Evolutionary conservation across 495 filamentous ascomycete genomes (phyloP).

Genomic region (Neurospora tetraspora): DNA sequence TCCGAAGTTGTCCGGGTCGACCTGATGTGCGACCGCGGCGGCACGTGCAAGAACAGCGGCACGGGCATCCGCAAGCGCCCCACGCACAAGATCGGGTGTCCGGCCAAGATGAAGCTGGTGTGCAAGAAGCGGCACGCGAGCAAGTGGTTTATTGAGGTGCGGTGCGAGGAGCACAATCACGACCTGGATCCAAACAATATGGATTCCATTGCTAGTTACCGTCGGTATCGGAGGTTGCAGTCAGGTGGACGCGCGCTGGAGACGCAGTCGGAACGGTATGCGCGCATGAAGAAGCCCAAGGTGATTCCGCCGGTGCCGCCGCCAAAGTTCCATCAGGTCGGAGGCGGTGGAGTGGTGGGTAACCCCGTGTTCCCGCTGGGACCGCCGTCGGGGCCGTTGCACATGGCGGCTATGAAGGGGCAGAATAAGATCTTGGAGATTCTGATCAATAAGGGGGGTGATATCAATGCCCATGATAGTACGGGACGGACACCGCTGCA

Average conservation of each 20-base stretch:
- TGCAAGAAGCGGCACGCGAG: constrained; percentile 13
- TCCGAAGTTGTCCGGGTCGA: constrained; percentile 16
- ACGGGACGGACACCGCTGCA: constrained; percentile 23
- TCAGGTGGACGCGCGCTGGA: constrained; percentile 5
- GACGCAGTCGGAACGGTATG: constrained; percentile 13
- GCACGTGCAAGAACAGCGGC: constrained; percentile 17
- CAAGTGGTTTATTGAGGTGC: constrained; percentile 23
- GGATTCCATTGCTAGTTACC: constrained; percentile 16
- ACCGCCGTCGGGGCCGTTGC: constrained; percentile 14
- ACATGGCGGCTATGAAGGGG: constrained; percentile 20
- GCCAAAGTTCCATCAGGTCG: constrained; percentile 12
- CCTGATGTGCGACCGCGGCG: constrained; percentile 17
- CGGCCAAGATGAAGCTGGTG: constrained; percentile 16
- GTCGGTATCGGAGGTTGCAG: constrained; percentile 17
- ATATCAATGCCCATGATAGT: constrained; percentile 17
- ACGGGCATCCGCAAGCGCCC: constrained; percentile 16
- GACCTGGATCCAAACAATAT: constrained; percentile 16
- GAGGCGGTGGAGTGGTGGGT: not conserved
- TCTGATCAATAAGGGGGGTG: constrained; percentile 22
- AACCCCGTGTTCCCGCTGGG: not conserved
- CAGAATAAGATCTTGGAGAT: constrained; percentile 22
- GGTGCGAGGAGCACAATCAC: constrained; percentile 22
- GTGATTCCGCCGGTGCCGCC: constrained; percentile 5
- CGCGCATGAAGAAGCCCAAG: constrained; percentile 7
- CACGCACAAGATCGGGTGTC: constrained; percentile 18